phyloP scores from a whole-genome alignment of 768 basidiomycete genomes.

The Hypholoma fasciculare region DNA sequence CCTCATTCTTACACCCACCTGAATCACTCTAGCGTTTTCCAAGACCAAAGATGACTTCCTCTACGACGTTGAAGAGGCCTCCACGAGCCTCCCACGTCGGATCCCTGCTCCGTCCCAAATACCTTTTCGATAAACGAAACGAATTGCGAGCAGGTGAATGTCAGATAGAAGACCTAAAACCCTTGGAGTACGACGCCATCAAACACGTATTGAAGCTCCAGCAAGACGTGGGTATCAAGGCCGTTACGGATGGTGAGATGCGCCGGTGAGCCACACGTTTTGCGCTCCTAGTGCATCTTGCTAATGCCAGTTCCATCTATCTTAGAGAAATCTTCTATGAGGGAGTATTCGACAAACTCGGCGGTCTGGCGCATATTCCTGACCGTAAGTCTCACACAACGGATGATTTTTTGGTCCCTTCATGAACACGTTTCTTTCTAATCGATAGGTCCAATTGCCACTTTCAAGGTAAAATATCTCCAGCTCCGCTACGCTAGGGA shows the following conservation, averaged over 20 bases:
- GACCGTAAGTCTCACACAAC: slow-evolving; percentile 35
- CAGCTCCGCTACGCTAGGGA: background rate
- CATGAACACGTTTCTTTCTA: background rate
- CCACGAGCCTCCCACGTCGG: slow-evolving; percentile 61
- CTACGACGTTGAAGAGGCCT: slow-evolving; percentile 34
- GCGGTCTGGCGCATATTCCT: slow-evolving; percentile 58
- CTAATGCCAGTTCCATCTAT: background rate
- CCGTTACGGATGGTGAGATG: slow-evolving; percentile 63
- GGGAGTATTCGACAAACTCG: slow-evolving; percentile 66
- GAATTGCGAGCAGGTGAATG: slow-evolving; percentile 42
- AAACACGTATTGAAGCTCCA: slow-evolving; percentile 53
- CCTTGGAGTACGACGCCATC: slow-evolving; percentile 54
- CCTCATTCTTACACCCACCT: background rate
- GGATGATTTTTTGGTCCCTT: background rate
- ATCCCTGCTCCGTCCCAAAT: slow-evolving; percentile 54
- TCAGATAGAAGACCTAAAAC: slow-evolving; percentile 41
- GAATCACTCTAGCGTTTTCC: background rate
- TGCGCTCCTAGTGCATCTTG: background rate
- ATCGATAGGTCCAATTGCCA: slow-evolving; percentile 41
- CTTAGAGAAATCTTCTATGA: slow-evolving; percentile 47
- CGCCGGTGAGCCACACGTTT: slow-evolving; percentile 27
- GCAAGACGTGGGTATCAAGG: slow-evolving; percentile 52
- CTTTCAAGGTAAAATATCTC: slow-evolving; percentile 45
- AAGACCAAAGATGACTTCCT: background rate
- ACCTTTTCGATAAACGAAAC: slow-evolving; percentile 47